A percentile compares a stretch with the other conserved stretches of the same genome.
Evolutionary conservation across 2,329 filamentous ascomycete species (phyloP).

Genomic region (Pyrenochaeta sp.): DNA sequence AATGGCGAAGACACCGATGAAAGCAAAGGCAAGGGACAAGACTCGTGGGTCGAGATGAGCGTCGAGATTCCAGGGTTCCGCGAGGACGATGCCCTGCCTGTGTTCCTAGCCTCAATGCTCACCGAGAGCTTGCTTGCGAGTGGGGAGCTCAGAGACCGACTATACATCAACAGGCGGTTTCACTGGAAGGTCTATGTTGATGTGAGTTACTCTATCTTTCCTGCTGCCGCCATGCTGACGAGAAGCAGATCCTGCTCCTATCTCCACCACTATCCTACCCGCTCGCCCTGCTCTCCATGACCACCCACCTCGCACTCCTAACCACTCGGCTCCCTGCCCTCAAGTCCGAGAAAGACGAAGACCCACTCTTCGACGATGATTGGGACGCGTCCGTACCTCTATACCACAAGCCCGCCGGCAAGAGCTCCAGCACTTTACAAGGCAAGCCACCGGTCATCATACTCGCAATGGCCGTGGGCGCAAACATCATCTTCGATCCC

Average conservation of each 20-base stretch:
- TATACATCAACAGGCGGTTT: slow-evolving; percentile 90
- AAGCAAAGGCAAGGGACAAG: slow-evolving; percentile 57
- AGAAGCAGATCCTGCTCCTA: slow-evolving; percentile 80
- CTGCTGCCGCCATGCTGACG: slow-evolving; percentile 6
- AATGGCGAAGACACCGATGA: slow-evolving; percentile 40
- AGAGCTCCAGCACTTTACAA: slow-evolving; percentile 32
- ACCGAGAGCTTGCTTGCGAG: slow-evolving; percentile 83
- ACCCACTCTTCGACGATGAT: slow-evolving; percentile 97
- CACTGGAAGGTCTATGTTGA: slow-evolving; percentile 98
- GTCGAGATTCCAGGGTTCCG: slow-evolving; percentile 91
- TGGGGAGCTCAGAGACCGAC: slow-evolving; percentile 69
- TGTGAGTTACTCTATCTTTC: slow-evolving; percentile 62
- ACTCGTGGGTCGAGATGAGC: slow-evolving; percentile 85
- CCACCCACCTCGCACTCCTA: slow-evolving; percentile 91
- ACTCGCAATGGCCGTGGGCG: slow-evolving; percentile 84
- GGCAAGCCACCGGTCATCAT: slow-evolving; percentile 84
- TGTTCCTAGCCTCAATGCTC: slow-evolving; percentile 89
- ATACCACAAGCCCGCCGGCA: slow-evolving; percentile 65
- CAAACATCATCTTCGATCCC: slow-evolving; percentile 94
- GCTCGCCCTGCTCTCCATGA: slow-evolving; percentile 88
- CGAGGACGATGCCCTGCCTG: slow-evolving; percentile 88
- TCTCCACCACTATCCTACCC: slow-evolving; percentile 94
- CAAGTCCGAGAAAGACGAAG: slow-evolving; percentile 90
- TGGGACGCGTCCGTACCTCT: slow-evolving; percentile 85
- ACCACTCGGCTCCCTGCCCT: slow-evolving; percentile 84